Evolutionary conservation across 441 rosid genomes (phyloP).

Genomic region (Euphorbia celastroides): DNA sequence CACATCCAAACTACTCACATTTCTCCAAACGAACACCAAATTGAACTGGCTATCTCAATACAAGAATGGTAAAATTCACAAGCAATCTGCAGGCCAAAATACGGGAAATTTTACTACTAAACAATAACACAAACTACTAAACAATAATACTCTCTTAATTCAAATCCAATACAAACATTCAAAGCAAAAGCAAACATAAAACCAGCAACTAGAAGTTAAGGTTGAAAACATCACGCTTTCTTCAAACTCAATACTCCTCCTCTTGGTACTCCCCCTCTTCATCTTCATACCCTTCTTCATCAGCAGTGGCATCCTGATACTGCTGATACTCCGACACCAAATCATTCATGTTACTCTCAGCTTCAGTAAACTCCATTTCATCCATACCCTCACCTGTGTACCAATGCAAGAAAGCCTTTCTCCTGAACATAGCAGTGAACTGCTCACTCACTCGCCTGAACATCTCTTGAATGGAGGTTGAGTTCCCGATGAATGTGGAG

Average conservation of each 20-base stretch:
- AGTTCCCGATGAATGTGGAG: constrained; percentile 70
- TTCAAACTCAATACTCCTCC: constrained; percentile 21
- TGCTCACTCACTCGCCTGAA: constrained; percentile 80
- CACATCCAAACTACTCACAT: no score
- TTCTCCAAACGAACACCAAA: no score
- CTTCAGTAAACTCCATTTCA: no score
- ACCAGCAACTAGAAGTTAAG: constrained; percentile 62
- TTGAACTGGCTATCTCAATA: no score
- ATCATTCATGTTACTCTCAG: constrained; percentile 80
- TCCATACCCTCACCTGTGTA: constrained; percentile 78
- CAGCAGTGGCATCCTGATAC: constrained; percentile 79
- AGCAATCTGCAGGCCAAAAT: no score
- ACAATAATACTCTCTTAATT: not conserved
- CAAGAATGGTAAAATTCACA: no score
- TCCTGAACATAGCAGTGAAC: constrained; percentile 76
- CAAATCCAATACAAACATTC: not conserved
- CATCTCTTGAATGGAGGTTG: constrained; percentile 77
- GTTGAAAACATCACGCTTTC: not conserved
- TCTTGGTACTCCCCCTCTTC: constrained; percentile 48
- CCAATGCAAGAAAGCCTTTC: constrained; percentile 88
- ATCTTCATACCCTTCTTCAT: constrained; percentile 65
- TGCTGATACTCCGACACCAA: constrained; percentile 75
- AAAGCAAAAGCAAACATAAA: not conserved
- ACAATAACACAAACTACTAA: constrained; percentile 1
- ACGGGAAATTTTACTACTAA: not conserved